phyloP scores from a whole-genome alignment of 208 protist species.

The Acanthamoeba rhysodes region DNA sequence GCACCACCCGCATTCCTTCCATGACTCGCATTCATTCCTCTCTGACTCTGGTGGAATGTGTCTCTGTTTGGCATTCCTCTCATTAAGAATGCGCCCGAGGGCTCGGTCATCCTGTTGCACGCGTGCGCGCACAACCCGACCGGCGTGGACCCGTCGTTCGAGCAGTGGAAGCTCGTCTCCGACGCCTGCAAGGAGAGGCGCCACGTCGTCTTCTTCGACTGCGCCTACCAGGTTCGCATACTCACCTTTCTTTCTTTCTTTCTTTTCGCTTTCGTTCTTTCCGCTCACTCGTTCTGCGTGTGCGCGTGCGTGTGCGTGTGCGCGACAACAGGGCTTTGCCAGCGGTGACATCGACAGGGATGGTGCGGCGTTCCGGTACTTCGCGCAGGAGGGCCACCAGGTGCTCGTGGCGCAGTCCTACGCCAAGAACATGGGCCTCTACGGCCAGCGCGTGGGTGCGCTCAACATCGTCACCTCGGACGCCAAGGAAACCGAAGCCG shows the following conservation, averaged over 20 bases:
- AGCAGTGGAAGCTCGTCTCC: conserved; percentile 96
- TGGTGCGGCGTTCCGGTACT: conserved; percentile 60
- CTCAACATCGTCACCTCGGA: conserved; percentile 64
- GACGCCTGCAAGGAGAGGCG: conserved; percentile 79
- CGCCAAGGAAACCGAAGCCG: conserved; percentile 52
- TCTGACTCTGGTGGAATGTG: neutral
- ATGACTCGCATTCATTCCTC: neutral
- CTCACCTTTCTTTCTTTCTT: no score
- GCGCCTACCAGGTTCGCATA: conserved; percentile 87
- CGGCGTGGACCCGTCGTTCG: conserved; percentile 96
- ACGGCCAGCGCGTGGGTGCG: conserved; percentile 86
- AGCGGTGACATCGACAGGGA: conserved; percentile 96
- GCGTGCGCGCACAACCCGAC: conserved; percentile 99
- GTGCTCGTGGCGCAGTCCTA: conserved; percentile 94
- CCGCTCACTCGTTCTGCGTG: no score
- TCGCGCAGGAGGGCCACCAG: conserved; percentile 59
- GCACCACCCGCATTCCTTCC: neutral
- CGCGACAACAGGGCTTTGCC: conserved; percentile 91
- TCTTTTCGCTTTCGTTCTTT: no score
- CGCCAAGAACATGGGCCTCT: conserved; percentile 99
- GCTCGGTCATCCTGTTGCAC: conserved; percentile 97
- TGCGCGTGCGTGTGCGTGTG: neutral
- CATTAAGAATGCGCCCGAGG: conserved; percentile 86
- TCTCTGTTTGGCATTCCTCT: conserved; percentile 2
- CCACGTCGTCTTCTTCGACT: conserved; percentile 97